A percentile compares a stretch with the other conserved stretches of the same genome.
These are phyloP conservation scores for Fusarium nelsonii DNA, from an alignment of 2,329 filamentous ascomycete species.

Conservation along the genomic window DNA sequence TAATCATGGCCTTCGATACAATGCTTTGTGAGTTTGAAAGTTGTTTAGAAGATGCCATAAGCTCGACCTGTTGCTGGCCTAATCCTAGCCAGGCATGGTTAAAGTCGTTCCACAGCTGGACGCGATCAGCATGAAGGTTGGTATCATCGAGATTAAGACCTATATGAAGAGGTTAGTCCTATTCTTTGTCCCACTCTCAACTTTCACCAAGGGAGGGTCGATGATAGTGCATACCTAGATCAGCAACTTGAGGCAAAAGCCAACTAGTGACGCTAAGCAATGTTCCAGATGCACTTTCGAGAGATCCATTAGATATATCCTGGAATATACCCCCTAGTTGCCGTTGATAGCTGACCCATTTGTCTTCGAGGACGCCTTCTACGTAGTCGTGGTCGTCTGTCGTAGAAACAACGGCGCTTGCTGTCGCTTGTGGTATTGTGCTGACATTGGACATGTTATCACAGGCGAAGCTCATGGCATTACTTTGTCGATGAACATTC, in stretches of 20 bases:
- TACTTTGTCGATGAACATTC: constrained; percentile 76
- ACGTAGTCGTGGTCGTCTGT: constrained; percentile 69
- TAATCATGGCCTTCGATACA: constrained; percentile 76
- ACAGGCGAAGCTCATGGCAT: constrained; percentile 64
- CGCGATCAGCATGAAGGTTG: constrained; percentile 77
- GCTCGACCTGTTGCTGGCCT: constrained; percentile 85
- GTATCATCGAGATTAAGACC: constrained; percentile 88
- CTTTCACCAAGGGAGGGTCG: neutral
- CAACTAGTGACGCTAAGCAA: constrained; percentile 67
- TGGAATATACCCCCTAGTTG: constrained; percentile 77
- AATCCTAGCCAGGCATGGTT: constrained; percentile 91
- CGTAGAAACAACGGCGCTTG: constrained; percentile 61
- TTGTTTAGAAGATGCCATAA: constrained; percentile 71
- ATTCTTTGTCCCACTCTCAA: neutral
- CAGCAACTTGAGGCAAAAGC: constrained; percentile 67
- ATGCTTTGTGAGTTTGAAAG: constrained; percentile 70
- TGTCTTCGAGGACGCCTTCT: constrained; percentile 71
- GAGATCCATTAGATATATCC: constrained; percentile 68
- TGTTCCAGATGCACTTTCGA: constrained; percentile 65
- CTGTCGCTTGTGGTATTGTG: constrained; percentile 57
- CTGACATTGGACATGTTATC: constrained; percentile 61
- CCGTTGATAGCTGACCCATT: constrained; percentile 74
- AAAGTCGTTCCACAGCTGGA: constrained; percentile 93
- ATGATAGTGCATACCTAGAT: constrained; percentile 62
- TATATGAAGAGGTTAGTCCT: constrained; percentile 55